These are phyloP conservation scores for Colletotrichum kahawae DNA, from an alignment of 2,329 filamentous ascomycete species.

Conservation along the genomic window DNA sequence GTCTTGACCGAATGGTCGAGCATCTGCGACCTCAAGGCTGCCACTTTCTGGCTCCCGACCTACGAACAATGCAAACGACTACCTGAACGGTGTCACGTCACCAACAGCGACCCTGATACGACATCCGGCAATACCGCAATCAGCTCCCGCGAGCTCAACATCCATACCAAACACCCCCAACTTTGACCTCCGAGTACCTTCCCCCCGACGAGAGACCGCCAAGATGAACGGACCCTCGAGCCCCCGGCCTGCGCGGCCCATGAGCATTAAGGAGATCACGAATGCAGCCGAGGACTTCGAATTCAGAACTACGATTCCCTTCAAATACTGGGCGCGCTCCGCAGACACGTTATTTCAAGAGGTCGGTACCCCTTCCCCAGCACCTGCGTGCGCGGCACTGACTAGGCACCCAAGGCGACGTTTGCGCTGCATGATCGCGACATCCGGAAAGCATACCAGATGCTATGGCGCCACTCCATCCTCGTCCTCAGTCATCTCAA, in stretches of 20 bases:
- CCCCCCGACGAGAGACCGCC: neutral
- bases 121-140: neutral
- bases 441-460: constrained; percentile 85
- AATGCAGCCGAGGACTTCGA: constrained; percentile 78
- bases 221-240: constrained; percentile 32
- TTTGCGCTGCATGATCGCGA: constrained; percentile 89
- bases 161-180: neutral
- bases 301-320: constrained; percentile 77
- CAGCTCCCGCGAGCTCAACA: neutral
- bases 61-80: constrained; percentile 1
- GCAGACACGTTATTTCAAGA: constrained; percentile 81
- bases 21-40: constrained; percentile 4
- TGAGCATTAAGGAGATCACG: constrained; percentile 79
- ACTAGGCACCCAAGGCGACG: constrained; percentile 62
- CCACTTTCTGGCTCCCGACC: constrained; percentile 3
- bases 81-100: constrained; percentile 4
- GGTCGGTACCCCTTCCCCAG: constrained; percentile 48
- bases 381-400: neutral
- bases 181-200: neutral
- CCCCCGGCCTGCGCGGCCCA: constrained; percentile 55
- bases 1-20: constrained; percentile 6
- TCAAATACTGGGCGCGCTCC: constrained; percentile 83
- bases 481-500: constrained; percentile 80
- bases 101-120: neutral
- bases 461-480: constrained; percentile 87